These are phyloP conservation scores for Lachnellula arida DNA, from an alignment of 2,329 filamentous ascomycete species.

Conservation along the genomic window DNA sequence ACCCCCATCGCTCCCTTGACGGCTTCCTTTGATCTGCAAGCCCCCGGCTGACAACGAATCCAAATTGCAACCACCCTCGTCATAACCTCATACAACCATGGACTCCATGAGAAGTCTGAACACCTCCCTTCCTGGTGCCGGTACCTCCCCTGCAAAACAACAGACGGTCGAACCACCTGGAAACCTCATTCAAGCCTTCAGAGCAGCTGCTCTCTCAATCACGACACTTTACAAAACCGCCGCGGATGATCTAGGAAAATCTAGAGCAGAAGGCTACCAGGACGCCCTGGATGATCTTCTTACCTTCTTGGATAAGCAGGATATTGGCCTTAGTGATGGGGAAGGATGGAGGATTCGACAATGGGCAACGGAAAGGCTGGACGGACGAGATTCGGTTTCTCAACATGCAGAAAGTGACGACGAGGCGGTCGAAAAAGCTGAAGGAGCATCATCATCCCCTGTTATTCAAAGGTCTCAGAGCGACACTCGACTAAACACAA, in stretches of 20 bases:
- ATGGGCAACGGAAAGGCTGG: constrained; percentile 66
- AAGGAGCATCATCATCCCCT: constrained; percentile 54
- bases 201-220: constrained; percentile 84
- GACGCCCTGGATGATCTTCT: constrained; percentile 89
- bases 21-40: background rate
- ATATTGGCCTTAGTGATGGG: constrained; percentile 72
- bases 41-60: background rate
- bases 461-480: constrained; percentile 47
- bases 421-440: constrained; percentile 56
- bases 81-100: constrained; percentile 37
- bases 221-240: constrained; percentile 96
- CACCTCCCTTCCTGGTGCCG: constrained; percentile 48
- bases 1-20: background rate
- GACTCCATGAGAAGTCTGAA: constrained; percentile 62
- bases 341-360: constrained; percentile 62
- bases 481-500: constrained; percentile 35
- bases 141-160: constrained; percentile 41
- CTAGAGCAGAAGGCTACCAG: constrained; percentile 80
- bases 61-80: background rate
- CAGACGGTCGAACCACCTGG: constrained; percentile 46
- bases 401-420: constrained; percentile 63
- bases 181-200: constrained; percentile 82
- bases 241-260: constrained; percentile 68
- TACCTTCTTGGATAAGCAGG: constrained; percentile 76
- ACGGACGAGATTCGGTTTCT: constrained; percentile 53